Percentiles rank a stretch among this genome's conserved stretches.
Evolutionary conservation across 768 basidiomycete species (phyloP).

Genomic region (Kwoniella sp.): DNA sequence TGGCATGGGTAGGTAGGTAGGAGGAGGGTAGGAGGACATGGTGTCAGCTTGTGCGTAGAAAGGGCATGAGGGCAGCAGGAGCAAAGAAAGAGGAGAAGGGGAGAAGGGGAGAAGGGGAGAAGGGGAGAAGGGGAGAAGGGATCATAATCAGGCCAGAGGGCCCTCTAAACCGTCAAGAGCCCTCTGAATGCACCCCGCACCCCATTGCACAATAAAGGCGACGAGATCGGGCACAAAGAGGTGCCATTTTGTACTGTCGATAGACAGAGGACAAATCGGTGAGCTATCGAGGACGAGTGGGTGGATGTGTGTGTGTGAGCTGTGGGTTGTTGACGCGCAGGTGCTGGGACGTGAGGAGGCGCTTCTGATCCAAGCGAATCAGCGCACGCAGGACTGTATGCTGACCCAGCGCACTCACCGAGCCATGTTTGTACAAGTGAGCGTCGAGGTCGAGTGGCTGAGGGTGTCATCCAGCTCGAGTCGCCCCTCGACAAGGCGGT

Average conservation of each 20-base stretch:
- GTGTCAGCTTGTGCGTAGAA: constrained; percentile 1
- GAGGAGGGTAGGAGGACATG: constrained; percentile 22
- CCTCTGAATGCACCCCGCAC: not conserved
- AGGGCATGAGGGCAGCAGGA: not conserved
- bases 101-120: not conserved
- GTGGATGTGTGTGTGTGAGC: too few relatives aligned
- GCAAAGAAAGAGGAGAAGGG: not conserved
- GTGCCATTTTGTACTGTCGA: too few relatives aligned
- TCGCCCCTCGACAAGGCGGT: too few relatives aligned
- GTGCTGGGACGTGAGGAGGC: too few relatives aligned
- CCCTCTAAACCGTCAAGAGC: not conserved
- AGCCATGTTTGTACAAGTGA: too few relatives aligned
- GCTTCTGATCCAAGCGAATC: too few relatives aligned
- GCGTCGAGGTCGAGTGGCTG: too few relatives aligned
- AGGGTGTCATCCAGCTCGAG: too few relatives aligned
- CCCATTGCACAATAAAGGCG: not conserved
- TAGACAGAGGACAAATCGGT: not conserved
- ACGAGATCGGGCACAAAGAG: not conserved
- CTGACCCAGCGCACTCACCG: too few relatives aligned
- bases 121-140: not conserved
- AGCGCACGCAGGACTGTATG: too few relatives aligned
- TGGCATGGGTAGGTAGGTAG: constrained; percentile 27
- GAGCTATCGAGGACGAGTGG: too few relatives aligned
- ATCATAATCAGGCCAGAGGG: not conserved
- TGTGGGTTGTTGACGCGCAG: too few relatives aligned